Evolutionary conservation across 2,329 filamentous ascomycete species (phyloP).

Genomic region (Fusarium coicis): DNA sequence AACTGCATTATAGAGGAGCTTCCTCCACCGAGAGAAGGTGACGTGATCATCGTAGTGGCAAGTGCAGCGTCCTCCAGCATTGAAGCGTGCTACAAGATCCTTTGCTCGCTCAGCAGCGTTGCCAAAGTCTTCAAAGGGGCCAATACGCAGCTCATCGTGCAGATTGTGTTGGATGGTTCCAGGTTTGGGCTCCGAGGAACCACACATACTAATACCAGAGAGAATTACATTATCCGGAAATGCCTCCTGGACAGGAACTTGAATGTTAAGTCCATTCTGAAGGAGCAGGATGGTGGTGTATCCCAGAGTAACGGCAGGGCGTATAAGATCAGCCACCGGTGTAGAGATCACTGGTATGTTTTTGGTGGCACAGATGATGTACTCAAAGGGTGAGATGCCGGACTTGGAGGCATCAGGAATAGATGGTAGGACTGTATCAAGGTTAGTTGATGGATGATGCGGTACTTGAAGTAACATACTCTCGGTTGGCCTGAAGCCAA

Average conservation of each 20-base stretch:
- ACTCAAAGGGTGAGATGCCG: conserved; percentile 36
- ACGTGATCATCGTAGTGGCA: conserved; percentile 37
- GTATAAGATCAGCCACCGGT: conserved; percentile 34
- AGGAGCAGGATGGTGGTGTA: conserved; percentile 38
- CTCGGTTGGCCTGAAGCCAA: conserved; percentile 35
- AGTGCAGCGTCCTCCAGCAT: conserved; percentile 31
- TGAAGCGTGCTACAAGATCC: conserved; percentile 38
- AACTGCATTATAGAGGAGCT: conserved; percentile 41
- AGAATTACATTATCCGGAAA: conserved; percentile 39
- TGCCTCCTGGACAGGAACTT: conserved; percentile 29
- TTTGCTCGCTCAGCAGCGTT: conserved; percentile 31
- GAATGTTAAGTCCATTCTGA: conserved; percentile 43
- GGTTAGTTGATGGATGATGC: background rate
- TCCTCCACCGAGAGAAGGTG: conserved; percentile 40
- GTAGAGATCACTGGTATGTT: conserved; percentile 37
- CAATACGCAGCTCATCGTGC: conserved; percentile 37
- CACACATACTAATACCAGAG: conserved; percentile 42
- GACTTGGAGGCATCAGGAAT: conserved; percentile 35
- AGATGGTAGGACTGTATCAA: conserved; percentile 24
- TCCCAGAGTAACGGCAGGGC: conserved; percentile 34
- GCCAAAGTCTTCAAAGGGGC: conserved; percentile 32
- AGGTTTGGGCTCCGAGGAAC: conserved; percentile 37
- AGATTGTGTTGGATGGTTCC: conserved; percentile 38
- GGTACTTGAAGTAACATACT: conserved; percentile 13
- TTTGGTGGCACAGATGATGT: conserved; percentile 41